A percentile compares a stretch with the other conserved stretches of the same genome.
These are phyloP conservation scores for Fonsecaea monophora DNA, from an alignment of 2,329 filamentous ascomycete species.

Conservation along the genomic window DNA sequence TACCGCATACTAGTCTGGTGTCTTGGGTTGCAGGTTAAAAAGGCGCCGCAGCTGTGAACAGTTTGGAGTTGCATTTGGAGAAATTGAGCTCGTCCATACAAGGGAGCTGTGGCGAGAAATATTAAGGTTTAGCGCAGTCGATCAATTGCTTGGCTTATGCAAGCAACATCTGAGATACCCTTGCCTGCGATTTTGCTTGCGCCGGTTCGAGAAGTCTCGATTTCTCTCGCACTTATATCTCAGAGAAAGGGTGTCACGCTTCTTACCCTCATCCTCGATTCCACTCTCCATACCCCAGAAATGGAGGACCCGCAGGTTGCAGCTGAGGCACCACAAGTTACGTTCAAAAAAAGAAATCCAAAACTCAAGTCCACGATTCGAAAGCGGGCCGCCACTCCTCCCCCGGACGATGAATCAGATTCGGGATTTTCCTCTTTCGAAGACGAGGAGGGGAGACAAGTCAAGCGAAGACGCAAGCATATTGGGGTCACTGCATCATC, in stretches of 20 bases:
- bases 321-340: constrained; percentile 44
- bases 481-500: constrained; percentile 71
- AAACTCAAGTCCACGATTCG: constrained; percentile 83
- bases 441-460: constrained; percentile 74
- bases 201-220: constrained; percentile 5
- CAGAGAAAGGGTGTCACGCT: neutral
- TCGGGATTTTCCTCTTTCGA: constrained; percentile 75
- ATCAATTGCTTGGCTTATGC: constrained; percentile 11
- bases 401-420: constrained; percentile 60
- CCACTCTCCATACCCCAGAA: neutral
- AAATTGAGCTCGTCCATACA: neutral
- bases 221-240: neutral
- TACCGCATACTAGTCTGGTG: constrained; percentile 6
- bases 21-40: neutral
- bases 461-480: constrained; percentile 80
- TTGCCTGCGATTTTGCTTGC: neutral
- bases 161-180: neutral
- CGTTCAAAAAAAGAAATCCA: constrained; percentile 83
- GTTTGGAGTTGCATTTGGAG: neutral
- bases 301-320: constrained; percentile 42
- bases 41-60: neutral
- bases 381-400: constrained; percentile 76
- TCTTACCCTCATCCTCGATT: neutral
- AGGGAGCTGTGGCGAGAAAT: constrained; percentile 14
- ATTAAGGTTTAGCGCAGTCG: constrained; percentile 15